Conservation (phyloP, 768 basidiomycete species). For the Brasilioporus rufonigricans region DNA sequence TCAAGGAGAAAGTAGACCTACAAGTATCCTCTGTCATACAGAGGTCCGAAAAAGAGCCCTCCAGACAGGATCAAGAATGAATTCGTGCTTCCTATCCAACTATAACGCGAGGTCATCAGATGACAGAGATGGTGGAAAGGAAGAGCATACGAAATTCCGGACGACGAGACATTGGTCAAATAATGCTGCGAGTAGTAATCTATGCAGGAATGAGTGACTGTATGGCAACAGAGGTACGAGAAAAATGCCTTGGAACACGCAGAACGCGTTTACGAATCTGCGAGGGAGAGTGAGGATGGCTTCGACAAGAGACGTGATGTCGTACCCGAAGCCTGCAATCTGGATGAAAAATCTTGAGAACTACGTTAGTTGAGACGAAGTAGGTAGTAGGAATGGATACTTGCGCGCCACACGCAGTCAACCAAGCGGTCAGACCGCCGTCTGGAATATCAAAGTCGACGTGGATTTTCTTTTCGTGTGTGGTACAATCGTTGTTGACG, state of each 20-base stretch:
- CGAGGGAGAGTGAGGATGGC: neutral
- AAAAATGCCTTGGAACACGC: conserved; percentile 39
- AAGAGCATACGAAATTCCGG: conserved; percentile 34
- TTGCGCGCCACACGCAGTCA: conserved; percentile 24
- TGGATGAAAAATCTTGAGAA: conserved; percentile 34
- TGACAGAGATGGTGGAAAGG: neutral
- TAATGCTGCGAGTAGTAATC: conserved; percentile 40
- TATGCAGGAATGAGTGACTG: conserved; percentile 11
- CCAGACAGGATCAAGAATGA: conserved; percentile 42
- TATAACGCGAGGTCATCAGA: conserved; percentile 7
- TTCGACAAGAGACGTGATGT: neutral
- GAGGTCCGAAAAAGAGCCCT: conserved; percentile 47
- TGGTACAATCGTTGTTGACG: neutral
- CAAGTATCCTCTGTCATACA: conserved; percentile 54
- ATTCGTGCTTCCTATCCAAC: conserved; percentile 51
- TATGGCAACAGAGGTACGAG: neutral
- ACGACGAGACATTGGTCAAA: conserved; percentile 35
- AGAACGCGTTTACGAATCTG: conserved; percentile 37
- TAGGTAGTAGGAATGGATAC: neutral
- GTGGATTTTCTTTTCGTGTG: neutral
- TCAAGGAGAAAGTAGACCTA: conserved; percentile 15
- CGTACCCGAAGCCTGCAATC: conserved; percentile 38
- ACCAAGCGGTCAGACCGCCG: conserved; percentile 27
- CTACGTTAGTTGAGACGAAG: neutral
- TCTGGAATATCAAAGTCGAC: conserved; percentile 15